Base-by-base conservation (phyloP, 768 basidiomycete genomes). In the Leccinum sublutescens region DNA sequence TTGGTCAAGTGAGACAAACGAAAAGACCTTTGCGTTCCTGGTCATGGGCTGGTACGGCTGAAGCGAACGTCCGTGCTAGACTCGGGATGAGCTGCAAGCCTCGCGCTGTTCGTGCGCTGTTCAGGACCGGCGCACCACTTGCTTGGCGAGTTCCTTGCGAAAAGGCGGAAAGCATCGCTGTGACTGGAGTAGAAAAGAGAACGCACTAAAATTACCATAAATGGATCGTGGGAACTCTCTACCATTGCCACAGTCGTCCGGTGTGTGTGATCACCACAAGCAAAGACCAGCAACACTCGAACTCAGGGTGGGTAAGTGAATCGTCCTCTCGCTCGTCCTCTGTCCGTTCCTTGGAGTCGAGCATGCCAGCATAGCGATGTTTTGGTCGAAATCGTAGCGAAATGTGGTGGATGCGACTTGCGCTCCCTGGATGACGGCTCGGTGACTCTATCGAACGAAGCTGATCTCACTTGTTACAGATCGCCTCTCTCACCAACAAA, bases 391-490 rank as follows among this genome's bases (percentile, higher is more conserved):
- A 60, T 67, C 75, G 65, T 77, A 34, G 50, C n/a, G 57, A 40
- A 62, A 62, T 62, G 52, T 53, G 77, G 60, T 80, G 82, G 81
- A 82, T 82, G 72, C 59, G 47, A 53, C 60, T n/a, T 21, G 27
- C 5, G 51, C 33, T 36, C 38, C 58, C 55, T 58, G 78, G 80
- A 82, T 82, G 76, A 76, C 70, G 31, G 15, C 2, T 12, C 25
- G 21, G 31, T 33, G 43, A 7, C 25, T 6, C 12, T 21, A 29
- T 38, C 54, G 43, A 52, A 48, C 36, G 9, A 55, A n/a, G 45
- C 71, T 73, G 57, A 73, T 57, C 53, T 43, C 47, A 49, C 55
- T 54, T 51, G n/a, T 48, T 49, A 12, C 60, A 74, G 71, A 68
- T 58, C 56, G 56, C 62, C 57, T 50, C 61, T 68, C 62, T 54